phyloP scores from a whole-genome alignment of 768 basidiomycete genomes.

The Astraeus odoratus region DNA sequence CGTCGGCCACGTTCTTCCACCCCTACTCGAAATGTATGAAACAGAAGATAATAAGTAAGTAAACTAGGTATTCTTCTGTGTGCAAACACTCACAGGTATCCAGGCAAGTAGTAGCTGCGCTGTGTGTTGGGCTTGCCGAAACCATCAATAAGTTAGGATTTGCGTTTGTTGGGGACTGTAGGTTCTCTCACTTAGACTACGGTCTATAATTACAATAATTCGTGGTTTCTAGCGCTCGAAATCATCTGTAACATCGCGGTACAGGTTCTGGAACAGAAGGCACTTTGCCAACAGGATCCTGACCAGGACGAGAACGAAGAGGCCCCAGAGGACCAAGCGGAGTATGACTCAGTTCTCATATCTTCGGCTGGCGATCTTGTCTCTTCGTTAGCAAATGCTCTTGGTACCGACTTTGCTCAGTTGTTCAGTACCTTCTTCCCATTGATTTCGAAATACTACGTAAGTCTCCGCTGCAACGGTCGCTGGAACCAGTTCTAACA shows the following conservation, averaged over 20 bases:
- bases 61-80: background rate
- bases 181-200: slow-evolving; percentile 23
- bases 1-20: slow-evolving; percentile 63
- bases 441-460: slow-evolving; percentile 87
- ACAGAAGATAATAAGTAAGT: slow-evolving; percentile 96
- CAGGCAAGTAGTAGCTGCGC: slow-evolving; percentile 80
- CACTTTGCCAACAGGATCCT: slow-evolving; percentile 93
- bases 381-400: slow-evolving; percentile 74
- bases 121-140: slow-evolving; percentile 87
- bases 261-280: slow-evolving; percentile 89
- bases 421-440: slow-evolving; percentile 86
- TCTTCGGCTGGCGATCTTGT: slow-evolving; percentile 93
- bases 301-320: slow-evolving; percentile 86
- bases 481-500: background rate
- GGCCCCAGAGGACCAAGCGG: slow-evolving; percentile 83
- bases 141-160: slow-evolving; percentile 91
- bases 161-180: slow-evolving; percentile 72
- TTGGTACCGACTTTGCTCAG: slow-evolving; percentile 78
- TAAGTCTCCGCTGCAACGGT: slow-evolving; percentile 32
- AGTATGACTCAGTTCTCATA: slow-evolving; percentile 94
- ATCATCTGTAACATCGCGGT: slow-evolving; percentile 73
- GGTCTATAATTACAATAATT: background rate
- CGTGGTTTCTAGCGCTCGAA: slow-evolving; percentile 51
- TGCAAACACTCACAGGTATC: slow-evolving; percentile 9
- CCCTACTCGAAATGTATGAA: slow-evolving; percentile 83